phyloP scores from a whole-genome alignment of 1,284 basidiomycete genomes.

The Trichosporon asahii region DNA sequence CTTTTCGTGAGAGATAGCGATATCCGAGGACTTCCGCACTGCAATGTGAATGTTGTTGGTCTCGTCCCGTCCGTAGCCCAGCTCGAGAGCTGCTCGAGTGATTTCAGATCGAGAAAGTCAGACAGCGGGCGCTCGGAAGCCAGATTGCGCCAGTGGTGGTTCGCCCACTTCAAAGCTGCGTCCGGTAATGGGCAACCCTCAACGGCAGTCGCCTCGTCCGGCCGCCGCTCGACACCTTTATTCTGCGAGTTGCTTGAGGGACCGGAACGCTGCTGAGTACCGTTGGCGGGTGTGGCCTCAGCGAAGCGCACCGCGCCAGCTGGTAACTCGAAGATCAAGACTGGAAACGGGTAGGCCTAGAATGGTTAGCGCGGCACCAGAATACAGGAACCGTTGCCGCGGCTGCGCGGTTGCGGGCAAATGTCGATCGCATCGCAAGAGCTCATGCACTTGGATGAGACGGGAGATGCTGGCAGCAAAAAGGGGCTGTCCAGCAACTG shows the following conservation, averaged over 20 bases:
- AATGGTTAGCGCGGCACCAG: not conserved
- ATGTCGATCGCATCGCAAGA: not conserved
- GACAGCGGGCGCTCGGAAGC: not conserved
- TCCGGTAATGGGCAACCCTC: not conserved
- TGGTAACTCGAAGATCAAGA: not conserved
- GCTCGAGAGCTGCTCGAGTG: not conserved
- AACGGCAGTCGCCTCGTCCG: not conserved
- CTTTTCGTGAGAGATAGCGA: not conserved
- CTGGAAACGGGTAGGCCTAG: not conserved
- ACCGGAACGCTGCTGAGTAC: not conserved
- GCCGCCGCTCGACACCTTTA: not conserved
- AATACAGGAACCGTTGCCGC: not conserved
- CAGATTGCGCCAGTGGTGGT: not conserved
- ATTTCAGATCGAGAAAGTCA: not conserved
- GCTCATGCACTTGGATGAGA: too few species aligned
- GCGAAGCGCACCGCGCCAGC: not conserved
- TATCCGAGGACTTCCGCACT: not conserved
- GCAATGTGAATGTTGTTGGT: not conserved
- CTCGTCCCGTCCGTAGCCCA: not conserved
- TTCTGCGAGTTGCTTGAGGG: not conserved
- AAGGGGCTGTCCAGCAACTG: too few species aligned
- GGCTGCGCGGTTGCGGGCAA: not conserved
- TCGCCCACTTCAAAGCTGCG: not conserved
- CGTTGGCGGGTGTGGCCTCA: not conserved
- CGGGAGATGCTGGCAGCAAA: not conserved